These are phyloP conservation scores for Aureobasidium sp. DNA, from an alignment of 2,329 filamentous ascomycete species.

Conservation along the genomic window DNA sequence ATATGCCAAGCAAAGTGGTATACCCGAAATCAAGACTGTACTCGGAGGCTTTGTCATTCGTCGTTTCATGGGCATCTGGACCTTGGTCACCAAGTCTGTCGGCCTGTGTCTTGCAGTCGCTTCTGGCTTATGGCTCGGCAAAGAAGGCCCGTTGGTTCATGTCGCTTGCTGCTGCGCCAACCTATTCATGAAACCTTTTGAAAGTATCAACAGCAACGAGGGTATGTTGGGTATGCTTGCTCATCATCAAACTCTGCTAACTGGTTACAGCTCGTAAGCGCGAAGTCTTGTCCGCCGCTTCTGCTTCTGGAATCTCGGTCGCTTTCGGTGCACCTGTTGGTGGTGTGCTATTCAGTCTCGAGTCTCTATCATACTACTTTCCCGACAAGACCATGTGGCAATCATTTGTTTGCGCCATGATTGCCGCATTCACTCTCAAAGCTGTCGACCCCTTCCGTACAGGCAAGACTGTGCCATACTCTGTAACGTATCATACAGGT, in stretches of 20 bases:
- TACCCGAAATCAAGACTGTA: conserved; percentile 95
- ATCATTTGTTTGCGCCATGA: conserved; percentile 98
- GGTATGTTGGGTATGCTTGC: conserved; percentile 41
- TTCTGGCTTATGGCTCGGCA: conserved; percentile 93
- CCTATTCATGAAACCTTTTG: conserved; percentile 83
- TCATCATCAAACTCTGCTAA: background rate
- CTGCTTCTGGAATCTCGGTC: conserved; percentile 86
- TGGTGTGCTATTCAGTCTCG: conserved; percentile 90
- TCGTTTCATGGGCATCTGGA: conserved; percentile 81
- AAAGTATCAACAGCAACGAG: conserved; percentile 77
- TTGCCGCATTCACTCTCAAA: conserved; percentile 89
- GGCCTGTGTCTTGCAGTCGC: conserved; percentile 87
- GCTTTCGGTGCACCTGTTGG: conserved; percentile 92
- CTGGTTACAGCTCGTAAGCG: conserved; percentile 67
- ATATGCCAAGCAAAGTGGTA: conserved; percentile 90
- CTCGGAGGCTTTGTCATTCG: conserved; percentile 89
- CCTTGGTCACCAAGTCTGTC: conserved; percentile 79
- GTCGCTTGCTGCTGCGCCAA: conserved; percentile 96
- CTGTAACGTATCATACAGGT: conserved; percentile 82
- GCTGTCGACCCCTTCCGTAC: conserved; percentile 91
- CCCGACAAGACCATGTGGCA: conserved; percentile 99
- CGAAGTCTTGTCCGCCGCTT: conserved; percentile 86
- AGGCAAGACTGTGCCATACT: conserved; percentile 90
- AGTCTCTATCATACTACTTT: conserved; percentile 96
- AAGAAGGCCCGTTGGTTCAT: conserved; percentile 91